These are phyloP conservation scores for Phytophthora foliorum DNA, from an alignment of 352 stramenopile species.

Conservation along the genomic window DNA sequence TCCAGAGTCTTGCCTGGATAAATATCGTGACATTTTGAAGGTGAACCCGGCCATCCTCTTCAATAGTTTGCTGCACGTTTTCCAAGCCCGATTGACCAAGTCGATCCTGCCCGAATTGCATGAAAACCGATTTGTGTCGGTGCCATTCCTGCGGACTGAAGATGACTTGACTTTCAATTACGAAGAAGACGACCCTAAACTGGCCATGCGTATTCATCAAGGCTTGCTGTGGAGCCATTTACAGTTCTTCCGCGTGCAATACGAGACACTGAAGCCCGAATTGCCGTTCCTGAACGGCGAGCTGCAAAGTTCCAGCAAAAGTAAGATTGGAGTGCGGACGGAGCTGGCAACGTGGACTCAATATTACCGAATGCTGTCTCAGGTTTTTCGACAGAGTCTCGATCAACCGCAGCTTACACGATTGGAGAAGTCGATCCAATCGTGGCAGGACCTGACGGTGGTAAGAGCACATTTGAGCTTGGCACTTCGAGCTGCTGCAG, in stretches of 20 bases:
- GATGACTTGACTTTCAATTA: constrained; percentile 64
- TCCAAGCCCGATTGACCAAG: constrained; percentile 60
- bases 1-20: constrained; percentile 33
- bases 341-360: constrained; percentile 34
- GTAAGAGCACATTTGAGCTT: constrained; percentile 51
- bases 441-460: constrained; percentile 54
- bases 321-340: constrained; percentile 15
- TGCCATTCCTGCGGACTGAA: constrained; percentile 68
- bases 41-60: constrained; percentile 70
- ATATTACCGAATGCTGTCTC: constrained; percentile 39
- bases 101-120: constrained; percentile 64
- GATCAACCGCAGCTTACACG: constrained; percentile 23
- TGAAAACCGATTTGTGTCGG: constrained; percentile 61
- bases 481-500: constrained; percentile 47
- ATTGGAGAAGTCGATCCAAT: constrained; percentile 46
- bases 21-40: constrained; percentile 61
- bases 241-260: constrained; percentile 72
- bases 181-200: constrained; percentile 58
- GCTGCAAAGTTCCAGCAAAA: constrained; percentile 11
- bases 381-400: constrained; percentile 41
- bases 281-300: constrained; percentile 20
- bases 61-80: constrained; percentile 61
- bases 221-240: constrained; percentile 52
- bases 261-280: constrained; percentile 51
- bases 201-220: constrained; percentile 54